Evolutionary conservation across 345 rosid species (phyloP).

Genomic region (Syzygium aqueum): DNA sequence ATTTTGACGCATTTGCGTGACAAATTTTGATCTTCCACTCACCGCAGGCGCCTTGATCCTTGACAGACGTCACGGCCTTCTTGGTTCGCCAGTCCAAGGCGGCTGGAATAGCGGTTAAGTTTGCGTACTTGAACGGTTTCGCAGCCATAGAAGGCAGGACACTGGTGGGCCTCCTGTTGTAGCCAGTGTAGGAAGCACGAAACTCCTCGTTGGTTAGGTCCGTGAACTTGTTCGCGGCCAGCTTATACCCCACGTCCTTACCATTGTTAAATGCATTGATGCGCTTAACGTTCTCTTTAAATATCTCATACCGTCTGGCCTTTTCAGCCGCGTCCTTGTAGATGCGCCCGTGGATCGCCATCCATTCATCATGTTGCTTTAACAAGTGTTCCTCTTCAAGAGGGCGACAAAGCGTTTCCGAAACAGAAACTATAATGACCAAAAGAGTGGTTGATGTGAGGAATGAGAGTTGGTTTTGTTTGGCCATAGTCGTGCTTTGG

Average conservation of each 20-base stretch:
- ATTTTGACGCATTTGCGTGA: neutral
- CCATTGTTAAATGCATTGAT: conserved; percentile 23
- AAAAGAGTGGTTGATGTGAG: no score
- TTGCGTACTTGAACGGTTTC: conserved; percentile 2
- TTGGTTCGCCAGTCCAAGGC: conserved; percentile 27
- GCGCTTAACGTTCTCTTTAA: conserved; percentile 26
- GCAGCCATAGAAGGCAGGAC: neutral
- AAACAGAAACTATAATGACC: no score
- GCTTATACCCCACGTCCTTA: conserved; percentile 13
- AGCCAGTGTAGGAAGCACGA: conserved; percentile 20
- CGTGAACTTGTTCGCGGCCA: conserved; percentile 32
- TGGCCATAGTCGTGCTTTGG: no score
- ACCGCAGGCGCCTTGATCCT: conserved; percentile 40
- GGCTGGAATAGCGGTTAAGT: conserved; percentile 9
- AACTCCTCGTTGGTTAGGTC: conserved; percentile 48
- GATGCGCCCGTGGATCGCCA: conserved; percentile 17
- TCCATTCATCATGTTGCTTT: conserved; percentile 28
- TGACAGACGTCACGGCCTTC: conserved; percentile 31
- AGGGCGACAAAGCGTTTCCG: neutral
- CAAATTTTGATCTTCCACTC: neutral
- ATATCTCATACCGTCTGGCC: conserved; percentile 19
- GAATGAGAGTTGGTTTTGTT: no score
- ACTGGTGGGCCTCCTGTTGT: conserved; percentile 1
- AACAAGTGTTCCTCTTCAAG: conserved; percentile 16
- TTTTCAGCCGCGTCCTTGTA: conserved; percentile 20